Percentiles rank a stretch among this genome's conserved stretches.
phyloP scores from a whole-genome alignment of 1,139 yeast genomes.

The Geotrichum cucujoidarum region DNA sequence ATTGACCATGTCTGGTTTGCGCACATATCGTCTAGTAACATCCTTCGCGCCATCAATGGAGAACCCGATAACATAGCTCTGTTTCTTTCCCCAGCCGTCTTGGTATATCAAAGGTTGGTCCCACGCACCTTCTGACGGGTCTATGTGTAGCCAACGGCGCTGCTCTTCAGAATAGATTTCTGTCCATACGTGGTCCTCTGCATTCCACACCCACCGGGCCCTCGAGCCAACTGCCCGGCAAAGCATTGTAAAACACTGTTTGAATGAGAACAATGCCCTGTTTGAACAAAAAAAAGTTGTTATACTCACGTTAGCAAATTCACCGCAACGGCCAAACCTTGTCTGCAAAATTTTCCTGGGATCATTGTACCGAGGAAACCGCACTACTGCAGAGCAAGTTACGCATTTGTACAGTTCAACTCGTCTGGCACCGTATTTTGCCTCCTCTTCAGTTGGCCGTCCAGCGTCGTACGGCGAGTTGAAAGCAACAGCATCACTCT shows the following conservation, averaged over 20 bases:
- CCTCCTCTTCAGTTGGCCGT: slow-evolving; percentile 43
- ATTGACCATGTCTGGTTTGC: slow-evolving; percentile 46
- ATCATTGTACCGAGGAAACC: slow-evolving; percentile 74
- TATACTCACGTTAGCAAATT: slow-evolving; percentile 65
- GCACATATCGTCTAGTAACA: slow-evolving; percentile 64
- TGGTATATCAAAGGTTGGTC: slow-evolving; percentile 77
- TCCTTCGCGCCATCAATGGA: slow-evolving; percentile 59
- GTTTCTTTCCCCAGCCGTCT: slow-evolving; percentile 86
- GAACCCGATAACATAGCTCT: slow-evolving; percentile 81
- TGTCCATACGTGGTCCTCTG: slow-evolving; percentile 92
- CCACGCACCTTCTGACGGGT: slow-evolving; percentile 80
- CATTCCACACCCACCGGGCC: slow-evolving; percentile 74
- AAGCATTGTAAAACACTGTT: slow-evolving; percentile 60
- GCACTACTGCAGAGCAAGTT: slow-evolving; percentile 43
- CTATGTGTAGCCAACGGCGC: slow-evolving; percentile 80
- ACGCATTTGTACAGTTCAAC: slow-evolving; percentile 63
- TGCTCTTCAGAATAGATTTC: slow-evolving; percentile 66
- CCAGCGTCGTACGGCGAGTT: slow-evolving; percentile 23
- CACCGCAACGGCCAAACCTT: slow-evolving; percentile 84
- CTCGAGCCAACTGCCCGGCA: slow-evolving; percentile 62
- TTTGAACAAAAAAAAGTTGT: background rate
- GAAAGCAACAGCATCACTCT: slow-evolving; percentile 36
- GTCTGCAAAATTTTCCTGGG: slow-evolving; percentile 58
- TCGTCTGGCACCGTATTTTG: slow-evolving; percentile 43
- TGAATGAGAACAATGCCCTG: background rate